phyloP scores from a whole-genome alignment of 1,139 yeast genomes.

The Scheffersomyces titani region DNA sequence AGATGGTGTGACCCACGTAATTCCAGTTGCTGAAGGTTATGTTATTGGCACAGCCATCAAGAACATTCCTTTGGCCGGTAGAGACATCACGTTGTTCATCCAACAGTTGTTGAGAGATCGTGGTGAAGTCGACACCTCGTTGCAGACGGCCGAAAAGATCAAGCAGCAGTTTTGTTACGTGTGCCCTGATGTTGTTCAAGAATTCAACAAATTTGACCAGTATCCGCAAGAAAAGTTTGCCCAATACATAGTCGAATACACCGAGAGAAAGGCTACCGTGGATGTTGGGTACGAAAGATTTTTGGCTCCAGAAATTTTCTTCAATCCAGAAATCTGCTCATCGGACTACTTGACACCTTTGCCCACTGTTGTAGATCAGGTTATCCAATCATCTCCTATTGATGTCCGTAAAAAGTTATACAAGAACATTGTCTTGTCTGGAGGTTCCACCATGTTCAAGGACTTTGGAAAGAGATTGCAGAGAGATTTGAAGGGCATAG shows the following conservation, averaged over 20 bases:
- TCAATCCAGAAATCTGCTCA: constrained; percentile 96
- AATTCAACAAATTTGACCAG: constrained; percentile 90
- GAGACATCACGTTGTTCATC: constrained; percentile 92
- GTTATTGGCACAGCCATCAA: constrained; percentile 97
- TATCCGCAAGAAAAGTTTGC: constrained; percentile 90
- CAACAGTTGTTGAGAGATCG: constrained; percentile 94
- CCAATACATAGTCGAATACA: constrained; percentile 82
- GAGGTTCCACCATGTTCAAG: constrained; percentile 98
- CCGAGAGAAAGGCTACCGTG: constrained; percentile 71
- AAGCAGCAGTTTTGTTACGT: constrained; percentile 97
- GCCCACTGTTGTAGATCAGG: constrained; percentile 92
- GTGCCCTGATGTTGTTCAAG: constrained; percentile 96
- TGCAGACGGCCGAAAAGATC: constrained; percentile 94
- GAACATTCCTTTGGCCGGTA: constrained; percentile 97
- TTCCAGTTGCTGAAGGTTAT: constrained; percentile 99
- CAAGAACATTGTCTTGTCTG: constrained; percentile 90
- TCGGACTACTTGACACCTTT: constrained; percentile 94
- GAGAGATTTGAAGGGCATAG: constrained; percentile 86
- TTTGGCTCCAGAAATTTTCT: constrained; percentile 97
- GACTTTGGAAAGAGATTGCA: constrained; percentile 97
- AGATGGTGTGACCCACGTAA: constrained; percentile 97
- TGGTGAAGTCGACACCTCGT: constrained; percentile 91
- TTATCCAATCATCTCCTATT: constrained; percentile 92
- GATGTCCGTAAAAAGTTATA: constrained; percentile 97
- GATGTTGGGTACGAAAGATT: constrained; percentile 98